Evolutionary conservation across 768 basidiomycete genomes (phyloP).

Genomic region (Calocybe gangraenosa): DNA sequence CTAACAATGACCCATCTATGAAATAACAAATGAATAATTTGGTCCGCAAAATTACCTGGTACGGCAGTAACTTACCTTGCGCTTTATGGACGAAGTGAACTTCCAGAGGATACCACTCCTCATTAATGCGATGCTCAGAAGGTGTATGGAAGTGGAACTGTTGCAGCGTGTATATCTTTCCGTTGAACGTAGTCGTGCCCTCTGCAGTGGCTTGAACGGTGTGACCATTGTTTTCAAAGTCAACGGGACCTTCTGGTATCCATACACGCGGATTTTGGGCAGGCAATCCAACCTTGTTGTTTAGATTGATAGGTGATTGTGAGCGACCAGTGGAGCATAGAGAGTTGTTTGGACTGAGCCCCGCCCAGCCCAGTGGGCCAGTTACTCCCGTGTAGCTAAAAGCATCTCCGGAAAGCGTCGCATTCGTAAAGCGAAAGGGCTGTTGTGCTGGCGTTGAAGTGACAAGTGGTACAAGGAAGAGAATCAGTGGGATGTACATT

Average conservation of each 20-base stretch:
- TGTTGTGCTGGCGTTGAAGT: neutral
- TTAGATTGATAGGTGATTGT: slow-evolving; percentile 8
- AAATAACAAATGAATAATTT: neutral
- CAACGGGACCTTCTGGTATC: slow-evolving; percentile 1
- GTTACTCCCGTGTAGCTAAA: slow-evolving; percentile 8
- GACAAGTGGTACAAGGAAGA: neutral
- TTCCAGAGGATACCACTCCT: slow-evolving; percentile 8
- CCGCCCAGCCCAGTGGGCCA: slow-evolving; percentile 9
- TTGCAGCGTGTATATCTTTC: neutral
- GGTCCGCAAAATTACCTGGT: neutral
- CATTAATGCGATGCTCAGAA: slow-evolving; percentile 8
- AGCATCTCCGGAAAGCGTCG: neutral
- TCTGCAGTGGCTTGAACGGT: slow-evolving; percentile 4
- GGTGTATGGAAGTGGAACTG: slow-evolving; percentile 11
- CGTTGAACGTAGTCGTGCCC: slow-evolving; percentile 3
- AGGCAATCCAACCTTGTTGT: neutral
- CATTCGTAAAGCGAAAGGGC: neutral
- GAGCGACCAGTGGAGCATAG: slow-evolving; percentile 1
- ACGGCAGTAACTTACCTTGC: neutral
- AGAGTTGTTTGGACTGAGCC: slow-evolving; percentile 1
- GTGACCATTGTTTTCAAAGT: slow-evolving; percentile 4
- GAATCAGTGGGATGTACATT: neutral
- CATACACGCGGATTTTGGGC: neutral
- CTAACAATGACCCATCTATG: slow-evolving; percentile 5
- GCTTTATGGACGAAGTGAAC: slow-evolving; percentile 7